Conservation (phyloP, 352 stramenopile genomes). For the Phytophthora macrochlamydospora region DNA sequence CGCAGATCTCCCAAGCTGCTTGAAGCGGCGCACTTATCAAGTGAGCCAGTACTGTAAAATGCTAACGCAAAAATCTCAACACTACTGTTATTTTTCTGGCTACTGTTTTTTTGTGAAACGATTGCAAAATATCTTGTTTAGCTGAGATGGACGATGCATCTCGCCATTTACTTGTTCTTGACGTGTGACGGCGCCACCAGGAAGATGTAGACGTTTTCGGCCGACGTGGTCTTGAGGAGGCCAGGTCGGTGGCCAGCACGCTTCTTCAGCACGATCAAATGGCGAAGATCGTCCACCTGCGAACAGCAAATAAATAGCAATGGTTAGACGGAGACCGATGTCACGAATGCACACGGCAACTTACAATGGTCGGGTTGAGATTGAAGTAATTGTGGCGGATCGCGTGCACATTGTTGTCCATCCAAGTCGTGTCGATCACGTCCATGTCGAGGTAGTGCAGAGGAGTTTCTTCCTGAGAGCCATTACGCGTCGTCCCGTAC, state of each 20-base stretch:
- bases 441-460: slow-evolving; percentile 80
- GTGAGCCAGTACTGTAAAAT: background rate
- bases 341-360: slow-evolving; percentile 3
- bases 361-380: slow-evolving; percentile 81
- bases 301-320: background rate
- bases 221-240: slow-evolving; percentile 60
- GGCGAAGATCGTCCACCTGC: slow-evolving; percentile 61
- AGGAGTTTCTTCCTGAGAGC: slow-evolving; percentile 19
- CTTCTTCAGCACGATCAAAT: slow-evolving; percentile 64
- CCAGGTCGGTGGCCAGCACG: slow-evolving; percentile 54
- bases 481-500: slow-evolving; percentile 29
- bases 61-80: too few species aligned
- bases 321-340: background rate
- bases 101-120: too few species aligned
- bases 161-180: slow-evolving; percentile 56
- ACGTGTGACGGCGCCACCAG: slow-evolving; percentile 68
- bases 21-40: slow-evolving; percentile 22
- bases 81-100: background rate
- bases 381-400: slow-evolving; percentile 90
- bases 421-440: slow-evolving; percentile 89
- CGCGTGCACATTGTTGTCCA: slow-evolving; percentile 86
- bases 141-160: background rate
- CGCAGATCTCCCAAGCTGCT: slow-evolving; percentile 14
- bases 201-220: slow-evolving; percentile 81
- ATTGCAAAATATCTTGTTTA: too few species aligned